phyloP scores from a whole-genome alignment of 352 stramenopile genomes.

The Globisporangium megalacanthum region DNA sequence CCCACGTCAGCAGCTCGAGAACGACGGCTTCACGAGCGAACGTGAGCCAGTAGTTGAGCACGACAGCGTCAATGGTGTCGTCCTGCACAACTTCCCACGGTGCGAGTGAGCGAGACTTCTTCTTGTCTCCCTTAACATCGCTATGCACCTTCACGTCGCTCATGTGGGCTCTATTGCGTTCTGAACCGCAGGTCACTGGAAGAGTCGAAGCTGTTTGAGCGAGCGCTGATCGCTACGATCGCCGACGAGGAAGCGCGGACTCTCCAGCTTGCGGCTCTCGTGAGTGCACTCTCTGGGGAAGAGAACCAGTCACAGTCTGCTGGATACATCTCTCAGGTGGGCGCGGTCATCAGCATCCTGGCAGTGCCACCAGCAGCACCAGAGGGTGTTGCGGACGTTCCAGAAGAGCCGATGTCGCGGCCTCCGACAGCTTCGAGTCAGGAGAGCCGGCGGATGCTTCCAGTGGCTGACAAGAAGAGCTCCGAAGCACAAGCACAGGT shows the following conservation, averaged over 20 bases:
- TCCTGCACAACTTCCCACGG: slow-evolving; percentile 61
- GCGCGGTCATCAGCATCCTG: slow-evolving; percentile 4
- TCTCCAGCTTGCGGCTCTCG: slow-evolving; percentile 8
- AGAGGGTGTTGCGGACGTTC: not conserved
- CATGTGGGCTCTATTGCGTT: not conserved
- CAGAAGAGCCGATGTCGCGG: not conserved
- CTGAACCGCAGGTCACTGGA: slow-evolving; percentile 25
- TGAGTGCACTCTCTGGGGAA: not conserved
- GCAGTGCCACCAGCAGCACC: not conserved
- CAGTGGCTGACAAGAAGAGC: slow-evolving; percentile 11
- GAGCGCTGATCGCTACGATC: slow-evolving; percentile 16
- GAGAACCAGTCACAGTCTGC: slow-evolving; percentile 2
- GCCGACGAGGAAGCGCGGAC: slow-evolving; percentile 9
- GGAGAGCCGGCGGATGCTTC: slow-evolving; percentile 2
- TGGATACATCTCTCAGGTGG: slow-evolving; percentile 5
- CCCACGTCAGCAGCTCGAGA: not conserved
- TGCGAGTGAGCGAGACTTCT: slow-evolving; percentile 5
- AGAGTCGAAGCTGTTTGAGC: slow-evolving; percentile 54
- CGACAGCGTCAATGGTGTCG: slow-evolving; percentile 13
- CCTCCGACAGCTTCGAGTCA: not conserved
- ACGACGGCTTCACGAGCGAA: not conserved
- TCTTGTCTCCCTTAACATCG: not conserved
- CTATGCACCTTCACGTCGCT: not conserved
- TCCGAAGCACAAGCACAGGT: slow-evolving; percentile 1
- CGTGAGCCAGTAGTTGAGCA: not conserved